Evolutionary conservation across 768 basidiomycete species (phyloP).

Genomic region (Dioszegia crocea): DNA sequence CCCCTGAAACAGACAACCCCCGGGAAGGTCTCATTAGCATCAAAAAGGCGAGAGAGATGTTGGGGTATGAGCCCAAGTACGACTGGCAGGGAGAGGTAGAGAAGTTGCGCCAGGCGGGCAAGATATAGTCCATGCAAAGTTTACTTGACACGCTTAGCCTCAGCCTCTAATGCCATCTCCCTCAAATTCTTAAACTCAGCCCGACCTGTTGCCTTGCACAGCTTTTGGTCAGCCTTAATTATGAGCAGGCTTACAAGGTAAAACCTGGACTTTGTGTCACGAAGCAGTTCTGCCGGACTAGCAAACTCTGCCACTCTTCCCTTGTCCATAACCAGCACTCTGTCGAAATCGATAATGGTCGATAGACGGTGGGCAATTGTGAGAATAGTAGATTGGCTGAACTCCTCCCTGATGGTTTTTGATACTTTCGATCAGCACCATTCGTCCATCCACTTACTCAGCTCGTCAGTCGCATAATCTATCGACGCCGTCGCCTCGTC

Average conservation of each 20-base stretch:
- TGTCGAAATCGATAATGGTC: slow-evolving; percentile 79
- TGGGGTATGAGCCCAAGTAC: slow-evolving; percentile 42
- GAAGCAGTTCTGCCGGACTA: slow-evolving; percentile 40
- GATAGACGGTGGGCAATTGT: slow-evolving; percentile 77
- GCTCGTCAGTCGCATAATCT: slow-evolving; percentile 71
- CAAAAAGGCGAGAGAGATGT: slow-evolving; percentile 43
- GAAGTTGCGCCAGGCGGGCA: slow-evolving; percentile 19
- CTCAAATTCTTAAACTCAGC: slow-evolving; percentile 46
- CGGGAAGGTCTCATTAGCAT: slow-evolving; percentile 41
- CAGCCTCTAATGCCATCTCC: slow-evolving; percentile 38
- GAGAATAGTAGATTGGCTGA: slow-evolving; percentile 72
- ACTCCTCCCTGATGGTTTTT: slow-evolving; percentile 52
- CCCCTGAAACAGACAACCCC: slow-evolving; percentile 39
- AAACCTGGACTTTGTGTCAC: slow-evolving; percentile 44
- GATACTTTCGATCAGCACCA: slow-evolving; percentile 30
- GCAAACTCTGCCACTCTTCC: slow-evolving; percentile 73
- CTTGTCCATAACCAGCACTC: slow-evolving; percentile 59
- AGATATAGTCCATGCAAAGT: neutral
- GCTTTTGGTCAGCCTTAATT: slow-evolving; percentile 12
- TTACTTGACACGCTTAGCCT: slow-evolving; percentile 28
- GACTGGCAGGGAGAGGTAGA: slow-evolving; percentile 42
- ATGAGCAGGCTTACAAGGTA: slow-evolving; percentile 34
- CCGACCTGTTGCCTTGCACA: slow-evolving; percentile 46
- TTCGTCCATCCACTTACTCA: slow-evolving; percentile 57
- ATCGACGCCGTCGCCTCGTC: slow-evolving; percentile 72